phyloP scores from a whole-genome alignment of 305 asterid genomes.

The Caryopteris hybrid region DNA sequence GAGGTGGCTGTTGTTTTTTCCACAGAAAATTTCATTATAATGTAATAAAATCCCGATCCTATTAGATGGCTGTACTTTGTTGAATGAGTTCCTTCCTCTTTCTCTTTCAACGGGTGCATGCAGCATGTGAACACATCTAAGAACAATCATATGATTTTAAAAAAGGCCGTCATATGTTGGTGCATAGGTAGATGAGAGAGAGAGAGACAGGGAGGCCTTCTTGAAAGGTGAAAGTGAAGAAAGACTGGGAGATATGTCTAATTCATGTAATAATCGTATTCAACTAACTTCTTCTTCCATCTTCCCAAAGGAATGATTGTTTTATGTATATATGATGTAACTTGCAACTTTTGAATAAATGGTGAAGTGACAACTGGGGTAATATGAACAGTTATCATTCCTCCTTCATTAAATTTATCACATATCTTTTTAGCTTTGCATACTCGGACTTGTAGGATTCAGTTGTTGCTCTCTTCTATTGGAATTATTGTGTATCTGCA shows the following conservation, averaged over 20 bases:
- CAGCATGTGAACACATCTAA: background rate
- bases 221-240: background rate
- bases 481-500: background rate
- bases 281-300: background rate
- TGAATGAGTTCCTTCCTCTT: background rate
- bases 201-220: background rate
- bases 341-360: background rate
- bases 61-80: background rate
- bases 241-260: background rate
- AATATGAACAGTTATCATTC: background rate
- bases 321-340: background rate
- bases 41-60: background rate
- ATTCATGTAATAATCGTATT: background rate
- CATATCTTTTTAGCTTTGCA: background rate
- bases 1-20: background rate
- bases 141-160: background rate
- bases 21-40: background rate
- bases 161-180: background rate
- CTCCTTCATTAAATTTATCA: background rate
- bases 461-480: background rate
- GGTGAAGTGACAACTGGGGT: background rate
- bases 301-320: background rate
- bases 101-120: background rate
- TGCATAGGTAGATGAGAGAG: conserved; percentile 5
- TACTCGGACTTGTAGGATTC: background rate